Conservation (phyloP, 1,139 yeast species). For the Scheffersomyces lignicola region DNA sequence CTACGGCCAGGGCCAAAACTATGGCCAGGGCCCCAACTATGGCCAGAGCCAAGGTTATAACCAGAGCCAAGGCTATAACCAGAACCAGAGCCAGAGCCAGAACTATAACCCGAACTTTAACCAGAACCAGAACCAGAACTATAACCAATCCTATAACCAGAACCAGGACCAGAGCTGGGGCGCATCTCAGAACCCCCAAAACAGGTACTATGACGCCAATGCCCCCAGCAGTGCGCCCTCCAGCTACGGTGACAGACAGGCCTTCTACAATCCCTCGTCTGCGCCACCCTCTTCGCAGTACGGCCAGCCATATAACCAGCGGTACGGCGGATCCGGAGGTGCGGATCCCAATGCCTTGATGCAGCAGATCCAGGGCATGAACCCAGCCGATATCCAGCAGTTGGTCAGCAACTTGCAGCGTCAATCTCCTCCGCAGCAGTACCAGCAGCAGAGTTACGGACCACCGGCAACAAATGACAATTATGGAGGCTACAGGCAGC, state of each 20-base stretch:
- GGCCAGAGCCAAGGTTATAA: neutral
- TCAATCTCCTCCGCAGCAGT: slow-evolving; percentile 20
- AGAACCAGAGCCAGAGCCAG: slow-evolving; percentile 1
- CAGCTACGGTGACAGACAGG: slow-evolving; percentile 8
- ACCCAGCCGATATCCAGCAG: slow-evolving; percentile 52
- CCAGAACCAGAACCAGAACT: neutral
- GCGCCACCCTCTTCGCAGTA: slow-evolving; percentile 5
- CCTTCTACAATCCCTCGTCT: slow-evolving; percentile 6
- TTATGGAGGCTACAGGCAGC: slow-evolving; percentile 9
- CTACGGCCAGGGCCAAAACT: slow-evolving; percentile 1
- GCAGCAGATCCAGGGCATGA: slow-evolving; percentile 47
- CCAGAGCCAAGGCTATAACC: slow-evolving; percentile 1
- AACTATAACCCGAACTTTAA: neutral
- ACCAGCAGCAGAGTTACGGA: slow-evolving; percentile 14
- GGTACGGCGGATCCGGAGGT: no score
- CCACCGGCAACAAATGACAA: slow-evolving; percentile 8
- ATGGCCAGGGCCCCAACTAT: neutral
- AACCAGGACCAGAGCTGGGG: slow-evolving; percentile 8
- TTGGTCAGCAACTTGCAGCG: slow-evolving; percentile 42
- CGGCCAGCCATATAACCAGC: slow-evolving; percentile 9
- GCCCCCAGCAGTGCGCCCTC: slow-evolving; percentile 4
- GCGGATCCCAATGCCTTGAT: slow-evolving; percentile 15
- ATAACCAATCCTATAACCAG: neutral
- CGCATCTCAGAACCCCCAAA: slow-evolving; percentile 11
- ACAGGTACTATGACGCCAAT: slow-evolving; percentile 6